A percentile compares a stretch with the other conserved stretches of the same genome.
Conservation (phyloP, 2,329 filamentous ascomycete genomes). For the Nothophoma quercina region DNA sequence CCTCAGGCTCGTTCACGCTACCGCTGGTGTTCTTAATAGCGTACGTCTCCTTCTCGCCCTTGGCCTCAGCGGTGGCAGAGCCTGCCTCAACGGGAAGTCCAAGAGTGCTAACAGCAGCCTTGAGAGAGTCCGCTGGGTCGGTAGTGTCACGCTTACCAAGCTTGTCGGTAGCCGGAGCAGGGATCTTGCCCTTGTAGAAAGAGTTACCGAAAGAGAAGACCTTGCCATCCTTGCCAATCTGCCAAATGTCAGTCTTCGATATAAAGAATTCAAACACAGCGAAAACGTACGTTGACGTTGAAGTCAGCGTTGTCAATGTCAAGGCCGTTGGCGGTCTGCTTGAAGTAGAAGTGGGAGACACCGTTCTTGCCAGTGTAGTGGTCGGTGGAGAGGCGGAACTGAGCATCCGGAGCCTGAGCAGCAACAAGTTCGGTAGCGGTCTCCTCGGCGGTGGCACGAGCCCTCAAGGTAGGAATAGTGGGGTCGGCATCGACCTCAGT, state of each 20-base stretch:
- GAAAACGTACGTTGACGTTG: constrained; percentile 63
- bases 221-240: constrained; percentile 61
- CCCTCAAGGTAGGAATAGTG: constrained; percentile 15
- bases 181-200: constrained; percentile 57
- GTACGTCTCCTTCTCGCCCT: constrained; percentile 47
- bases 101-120: constrained; percentile 49
- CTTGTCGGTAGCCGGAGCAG: constrained; percentile 27
- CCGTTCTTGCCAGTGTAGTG: constrained; percentile 55
- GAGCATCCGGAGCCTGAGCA: constrained; percentile 14
- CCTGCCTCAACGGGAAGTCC: constrained; percentile 51
- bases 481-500: constrained; percentile 19
- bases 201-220: constrained; percentile 66
- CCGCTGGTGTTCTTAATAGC: constrained; percentile 54
- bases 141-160: constrained; percentile 38
- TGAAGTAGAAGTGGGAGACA: constrained; percentile 64
- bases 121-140: constrained; percentile 54
- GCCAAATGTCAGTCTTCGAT: not conserved
- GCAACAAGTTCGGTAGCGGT: constrained; percentile 17
- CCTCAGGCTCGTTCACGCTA: constrained; percentile 60
- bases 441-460: constrained; percentile 19
- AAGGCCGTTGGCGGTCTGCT: constrained; percentile 63
- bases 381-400: constrained; percentile 17
- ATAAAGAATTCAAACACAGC: accelerated
- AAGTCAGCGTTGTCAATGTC: constrained; percentile 68
- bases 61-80: constrained; percentile 38